Percentiles rank a stretch among this genome's conserved stretches.
These are phyloP conservation scores for Auricularia heimuer DNA, from an alignment of 768 basidiomycete species.

Conservation along the genomic window DNA sequence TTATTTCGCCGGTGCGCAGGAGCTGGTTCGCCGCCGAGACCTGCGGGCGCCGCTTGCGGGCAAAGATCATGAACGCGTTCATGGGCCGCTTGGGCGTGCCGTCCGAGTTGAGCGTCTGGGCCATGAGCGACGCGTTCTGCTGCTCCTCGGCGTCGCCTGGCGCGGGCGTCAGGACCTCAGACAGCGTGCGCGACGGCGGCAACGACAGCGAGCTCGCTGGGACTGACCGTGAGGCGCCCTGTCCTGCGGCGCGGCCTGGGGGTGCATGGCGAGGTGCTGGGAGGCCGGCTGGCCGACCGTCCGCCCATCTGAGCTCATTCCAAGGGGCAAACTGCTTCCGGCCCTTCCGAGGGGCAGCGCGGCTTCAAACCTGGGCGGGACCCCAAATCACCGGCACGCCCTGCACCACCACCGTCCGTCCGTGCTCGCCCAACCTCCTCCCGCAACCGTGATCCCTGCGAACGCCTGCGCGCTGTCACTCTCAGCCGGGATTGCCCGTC, in stretches of 20 bases:
- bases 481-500: too few relatives aligned
- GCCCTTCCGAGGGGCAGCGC: not conserved
- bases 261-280: not conserved
- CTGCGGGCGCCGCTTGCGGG: constrained; percentile 70
- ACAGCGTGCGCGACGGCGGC: not conserved
- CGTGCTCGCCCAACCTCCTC: not conserved
- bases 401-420: not conserved
- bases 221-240: not conserved
- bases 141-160: not conserved
- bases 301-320: not conserved
- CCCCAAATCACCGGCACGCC: not conserved
- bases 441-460: not conserved
- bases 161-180: not conserved
- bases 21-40: constrained; percentile 81
- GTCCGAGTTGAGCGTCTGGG: constrained; percentile 75
- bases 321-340: not conserved
- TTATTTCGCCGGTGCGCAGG: constrained; percentile 85
- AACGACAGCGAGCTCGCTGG: not conserved
- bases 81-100: constrained; percentile 85
- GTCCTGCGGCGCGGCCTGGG: not conserved
- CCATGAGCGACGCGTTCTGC: constrained; percentile 41
- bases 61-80: constrained; percentile 94
- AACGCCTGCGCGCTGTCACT: too few relatives aligned
- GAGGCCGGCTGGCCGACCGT: not conserved
- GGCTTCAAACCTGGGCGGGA: not conserved